Base-by-base conservation (phyloP, 768 basidiomycete genomes). In the Paxillus rubicundulus region DNA sequence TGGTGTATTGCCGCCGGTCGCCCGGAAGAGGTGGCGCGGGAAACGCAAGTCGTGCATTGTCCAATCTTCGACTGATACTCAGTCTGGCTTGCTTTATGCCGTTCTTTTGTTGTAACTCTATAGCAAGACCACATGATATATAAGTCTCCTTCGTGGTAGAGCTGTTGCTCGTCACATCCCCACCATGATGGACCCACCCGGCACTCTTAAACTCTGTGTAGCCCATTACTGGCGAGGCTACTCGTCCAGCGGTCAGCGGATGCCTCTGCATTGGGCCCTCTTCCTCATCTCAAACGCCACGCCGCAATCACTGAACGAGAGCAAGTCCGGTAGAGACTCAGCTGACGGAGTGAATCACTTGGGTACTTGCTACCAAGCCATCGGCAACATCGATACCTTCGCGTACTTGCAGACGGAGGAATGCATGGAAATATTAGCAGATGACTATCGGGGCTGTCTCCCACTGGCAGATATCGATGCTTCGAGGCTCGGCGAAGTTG, bases 251-350 rank as follows among this genome's bases (percentile, higher is more conserved):
- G 62, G 65, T 40, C 57, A 64, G 39, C 50, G 55, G 17, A 27
- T 57, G 17, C 65, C 65, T 28, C 65, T 69, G 24, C 68, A 69
- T 34, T 65, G 62, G 65, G 65, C 65, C 27, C 61, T 69, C 52
- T 67, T 67, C 36, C 56, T 66, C 46, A 54, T 67, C 32, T 48
- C 59, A 28, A 64, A 66, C 21, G 62, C 66, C n/a, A 58, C 58
- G 21, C 5, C 9, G 3, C 41, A 57, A 24, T 69, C 67, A 1
- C 52, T 69, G 48, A 38, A 30, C 1, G 30, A 30, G 9, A 67
- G 58, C 46, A 65, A 57, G 44, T 43, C 58, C 5, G 60, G 67
- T 18, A 64, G 53, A 43, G 60, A 62, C 9, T 53, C 46, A 5
- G 49, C 65, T 7, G 66, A 59, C 42, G 54, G 54, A 40, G 54